Conservation (phyloP, 345 rosid species). For the Combretum micranthum region DNA sequence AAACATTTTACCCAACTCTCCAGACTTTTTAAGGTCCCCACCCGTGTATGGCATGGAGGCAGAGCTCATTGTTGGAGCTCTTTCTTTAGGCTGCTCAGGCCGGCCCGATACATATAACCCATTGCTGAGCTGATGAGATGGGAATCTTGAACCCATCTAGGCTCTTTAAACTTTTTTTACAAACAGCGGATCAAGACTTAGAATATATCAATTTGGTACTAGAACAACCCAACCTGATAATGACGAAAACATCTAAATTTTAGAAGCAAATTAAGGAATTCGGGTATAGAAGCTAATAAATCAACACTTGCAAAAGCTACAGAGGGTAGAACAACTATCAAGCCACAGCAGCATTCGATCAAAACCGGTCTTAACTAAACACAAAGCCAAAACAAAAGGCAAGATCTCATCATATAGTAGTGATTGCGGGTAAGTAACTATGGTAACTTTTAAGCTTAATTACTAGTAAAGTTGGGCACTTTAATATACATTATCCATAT, state of each 20-base stretch:
- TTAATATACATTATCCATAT: too few relatives aligned
- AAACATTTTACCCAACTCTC: conserved; percentile 95
- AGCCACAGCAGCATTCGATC: too few relatives aligned
- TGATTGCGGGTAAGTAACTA: too few relatives aligned
- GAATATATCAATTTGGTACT: neutral
- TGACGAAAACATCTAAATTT: neutral
- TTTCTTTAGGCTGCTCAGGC: conserved; percentile 88
- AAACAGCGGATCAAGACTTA: neutral
- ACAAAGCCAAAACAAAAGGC: too few relatives aligned
- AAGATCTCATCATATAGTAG: too few relatives aligned
- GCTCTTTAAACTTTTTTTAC: conserved; percentile 5
- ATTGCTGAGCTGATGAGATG: conserved; percentile 83
- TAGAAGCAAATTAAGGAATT: too few relatives aligned
- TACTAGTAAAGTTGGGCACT: too few relatives aligned
- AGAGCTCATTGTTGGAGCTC: conserved; percentile 78
- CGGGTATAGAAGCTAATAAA: too few relatives aligned
- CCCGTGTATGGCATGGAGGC: conserved; percentile 94
- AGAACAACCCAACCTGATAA: neutral
- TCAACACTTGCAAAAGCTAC: too few relatives aligned
- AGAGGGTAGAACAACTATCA: too few relatives aligned
- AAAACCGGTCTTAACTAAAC: too few relatives aligned
- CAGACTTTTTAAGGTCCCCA: conserved; percentile 88
- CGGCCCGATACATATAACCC: conserved; percentile 92
- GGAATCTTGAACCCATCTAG: conserved; percentile 84
- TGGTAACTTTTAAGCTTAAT: too few relatives aligned